Evolutionary conservation across 1,284 basidiomycete species (phyloP), one percentile per base, ranked within the genome.

Genomic region (Ganoderma lingzhi): DNA sequence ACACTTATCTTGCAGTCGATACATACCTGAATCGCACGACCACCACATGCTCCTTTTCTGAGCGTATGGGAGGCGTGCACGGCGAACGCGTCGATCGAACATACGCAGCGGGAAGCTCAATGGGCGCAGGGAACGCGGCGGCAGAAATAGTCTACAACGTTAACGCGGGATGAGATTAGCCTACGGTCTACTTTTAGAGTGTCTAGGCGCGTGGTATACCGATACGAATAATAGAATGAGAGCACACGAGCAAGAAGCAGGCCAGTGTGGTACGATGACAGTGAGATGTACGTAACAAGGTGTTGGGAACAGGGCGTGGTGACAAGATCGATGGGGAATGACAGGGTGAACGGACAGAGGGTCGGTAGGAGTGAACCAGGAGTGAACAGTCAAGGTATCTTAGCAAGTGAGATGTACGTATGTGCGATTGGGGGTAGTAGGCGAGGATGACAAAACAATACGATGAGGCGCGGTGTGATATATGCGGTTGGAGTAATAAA

Each of bases 131-230:
- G 53, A 17, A 35, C 10, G 17, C 32, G 32, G 35, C 56, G 37
- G 35, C n/a, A 0, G 32, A 12, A 59, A 39, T 39, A 35, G 35
- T 58, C 19, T 39, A 58, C 35, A 51, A 39, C 23, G 17, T 44
- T 45, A 32, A 58, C 35, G 30, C 30, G 42, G 61, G 23, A 19
- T 45, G 62, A 32, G 32, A 63, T 65, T 65, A 65, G 63, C 30
- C 30, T 56, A 65, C 23, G 39, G 39, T 65, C 64, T 65, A 65
- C 64, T 65, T 65, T 65, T 65, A 65, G 17, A 65, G 30, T 51
- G 28, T 41, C 28, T 63, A 45, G 45, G 45, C 4, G 10, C 56
- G 19, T n/a, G 35, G 56, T 10, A 59, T 59, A 59, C n/a, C 9
- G 6, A 39, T 59, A 59, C 19, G 56, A 37, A 58, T 58, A 58